These are phyloP conservation scores for Pterula multifida DNA, from an alignment of 1,284 basidiomycete species.

Conservation along the genomic window DNA sequence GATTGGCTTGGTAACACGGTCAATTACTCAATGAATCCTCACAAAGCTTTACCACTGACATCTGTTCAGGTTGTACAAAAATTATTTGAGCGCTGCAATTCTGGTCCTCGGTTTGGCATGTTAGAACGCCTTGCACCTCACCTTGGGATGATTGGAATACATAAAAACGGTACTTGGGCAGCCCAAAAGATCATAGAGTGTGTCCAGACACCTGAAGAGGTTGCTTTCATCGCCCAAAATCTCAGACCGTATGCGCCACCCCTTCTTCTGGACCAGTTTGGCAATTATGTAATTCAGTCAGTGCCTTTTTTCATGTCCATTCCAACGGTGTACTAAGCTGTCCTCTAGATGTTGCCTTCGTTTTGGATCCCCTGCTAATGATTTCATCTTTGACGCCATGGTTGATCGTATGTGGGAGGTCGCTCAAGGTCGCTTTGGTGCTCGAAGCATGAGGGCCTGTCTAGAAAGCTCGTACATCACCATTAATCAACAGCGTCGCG, in stretches of 20 bases:
- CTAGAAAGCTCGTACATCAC: slow-evolving; percentile 83
- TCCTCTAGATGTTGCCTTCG: slow-evolving; percentile 71
- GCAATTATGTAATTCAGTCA: slow-evolving; percentile 96
- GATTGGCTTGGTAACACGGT: slow-evolving; percentile 99
- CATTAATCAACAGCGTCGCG: slow-evolving; percentile 84
- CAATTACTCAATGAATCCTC: slow-evolving; percentile 17
- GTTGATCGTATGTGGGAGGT: slow-evolving; percentile 98
- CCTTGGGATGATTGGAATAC: slow-evolving; percentile 94
- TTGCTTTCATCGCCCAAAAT: slow-evolving; percentile 75
- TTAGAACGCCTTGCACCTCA: slow-evolving; percentile 90
- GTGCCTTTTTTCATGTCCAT: slow-evolving; percentile 17
- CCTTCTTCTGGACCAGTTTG: slow-evolving; percentile 89
- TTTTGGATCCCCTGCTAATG: slow-evolving; percentile 80
- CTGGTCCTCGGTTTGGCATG: slow-evolving; percentile 74
- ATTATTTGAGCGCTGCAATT: slow-evolving; percentile 85
- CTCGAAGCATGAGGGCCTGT: slow-evolving; percentile 94
- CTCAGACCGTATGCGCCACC: slow-evolving; percentile 88
- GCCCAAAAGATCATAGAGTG: slow-evolving; percentile 99
- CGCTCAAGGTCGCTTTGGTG: slow-evolving; percentile 92
- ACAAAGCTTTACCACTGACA: slow-evolving; percentile 11
- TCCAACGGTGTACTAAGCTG: slow-evolving; percentile 7
- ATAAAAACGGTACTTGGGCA: slow-evolving; percentile 99
- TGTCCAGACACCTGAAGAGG: slow-evolving; percentile 81
- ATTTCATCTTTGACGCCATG: slow-evolving; percentile 98
- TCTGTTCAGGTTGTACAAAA: slow-evolving; percentile 77